A percentile compares a stretch with the other conserved stretches of the same genome.
Evolutionary conservation across 768 basidiomycete species (phyloP).

Genomic region (Mrakia hoshinonis): DNA sequence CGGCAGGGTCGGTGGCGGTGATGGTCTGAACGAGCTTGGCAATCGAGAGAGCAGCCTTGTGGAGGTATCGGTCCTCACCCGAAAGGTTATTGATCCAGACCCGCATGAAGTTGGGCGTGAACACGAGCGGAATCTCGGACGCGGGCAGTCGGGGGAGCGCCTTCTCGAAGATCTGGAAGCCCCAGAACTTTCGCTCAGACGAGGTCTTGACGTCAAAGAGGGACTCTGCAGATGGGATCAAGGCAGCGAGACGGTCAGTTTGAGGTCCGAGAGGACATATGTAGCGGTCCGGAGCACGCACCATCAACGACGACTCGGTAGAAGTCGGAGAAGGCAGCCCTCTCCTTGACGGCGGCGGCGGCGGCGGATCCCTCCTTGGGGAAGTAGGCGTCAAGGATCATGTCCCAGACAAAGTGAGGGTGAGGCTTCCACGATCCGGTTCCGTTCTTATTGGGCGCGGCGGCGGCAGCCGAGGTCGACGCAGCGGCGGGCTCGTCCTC

Average conservation of each 20-base stretch:
- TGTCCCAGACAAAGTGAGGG: constrained; percentile 83
- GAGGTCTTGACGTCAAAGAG: constrained; percentile 77
- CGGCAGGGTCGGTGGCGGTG: constrained; percentile 63
- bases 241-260: not conserved
- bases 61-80: constrained; percentile 73
- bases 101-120: constrained; percentile 91
- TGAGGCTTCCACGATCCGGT: constrained; percentile 69
- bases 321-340: constrained; percentile 77
- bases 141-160: constrained; percentile 60
- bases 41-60: constrained; percentile 77
- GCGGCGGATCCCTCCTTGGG: constrained; percentile 43
- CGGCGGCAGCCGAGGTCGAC: constrained; percentile 33
- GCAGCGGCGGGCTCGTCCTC: constrained; percentile 51
- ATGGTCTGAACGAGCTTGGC: constrained; percentile 66
- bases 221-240: constrained; percentile 51
- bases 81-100: constrained; percentile 94
- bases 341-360: constrained; percentile 39
- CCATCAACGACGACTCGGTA: constrained; percentile 86
- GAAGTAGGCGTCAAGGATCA: constrained; percentile 67
- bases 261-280: too few relatives aligned
- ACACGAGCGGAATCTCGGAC: constrained; percentile 69
- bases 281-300: constrained; percentile 41
- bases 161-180: constrained; percentile 82
- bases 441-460: constrained; percentile 32
- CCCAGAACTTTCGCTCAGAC: constrained; percentile 84